Conservation (phyloP, 2,329 filamentous ascomycete genomes). For the Graphilbum fragrans region DNA sequence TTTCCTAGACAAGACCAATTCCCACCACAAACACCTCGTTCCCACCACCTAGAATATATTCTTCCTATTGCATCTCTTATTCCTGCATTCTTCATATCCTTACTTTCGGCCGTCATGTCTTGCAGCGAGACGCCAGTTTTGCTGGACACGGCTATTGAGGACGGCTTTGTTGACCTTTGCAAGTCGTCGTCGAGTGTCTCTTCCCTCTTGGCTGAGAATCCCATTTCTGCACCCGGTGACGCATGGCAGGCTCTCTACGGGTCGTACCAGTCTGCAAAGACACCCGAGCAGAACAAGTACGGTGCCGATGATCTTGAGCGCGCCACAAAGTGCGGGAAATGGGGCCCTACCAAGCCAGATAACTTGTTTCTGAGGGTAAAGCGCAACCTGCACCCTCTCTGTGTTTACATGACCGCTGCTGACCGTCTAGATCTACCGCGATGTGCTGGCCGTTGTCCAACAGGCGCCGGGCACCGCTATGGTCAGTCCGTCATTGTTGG, state of each 20-base stretch:
- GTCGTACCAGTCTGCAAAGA: conserved; percentile 10
- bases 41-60: no score
- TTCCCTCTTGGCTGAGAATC: conserved; percentile 40
- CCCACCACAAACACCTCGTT: no score
- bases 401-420: neutral
- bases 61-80: neutral
- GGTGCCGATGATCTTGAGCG: conserved; percentile 29
- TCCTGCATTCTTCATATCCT: neutral
- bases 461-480: conserved; percentile 36
- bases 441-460: conserved; percentile 45
- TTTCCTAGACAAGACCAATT: no score
- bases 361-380: conserved; percentile 51
- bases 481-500: conserved; percentile 39
- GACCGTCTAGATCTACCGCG: conserved; percentile 46
- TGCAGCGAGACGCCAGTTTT: conserved; percentile 1
- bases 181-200: conserved; percentile 42
- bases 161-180: conserved; percentile 39
- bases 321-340: conserved; percentile 52
- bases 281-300: conserved; percentile 8
- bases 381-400: neutral
- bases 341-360: conserved; percentile 51
- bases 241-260: conserved; percentile 45
- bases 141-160: conserved; percentile 20
- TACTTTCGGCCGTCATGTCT: neutral
- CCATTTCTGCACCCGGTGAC: conserved; percentile 36